Evolutionary conservation across 306 rosid genomes (phyloP), one percentile per base, ranked within the genome.

Genomic region (Corylus heterophylla): DNA sequence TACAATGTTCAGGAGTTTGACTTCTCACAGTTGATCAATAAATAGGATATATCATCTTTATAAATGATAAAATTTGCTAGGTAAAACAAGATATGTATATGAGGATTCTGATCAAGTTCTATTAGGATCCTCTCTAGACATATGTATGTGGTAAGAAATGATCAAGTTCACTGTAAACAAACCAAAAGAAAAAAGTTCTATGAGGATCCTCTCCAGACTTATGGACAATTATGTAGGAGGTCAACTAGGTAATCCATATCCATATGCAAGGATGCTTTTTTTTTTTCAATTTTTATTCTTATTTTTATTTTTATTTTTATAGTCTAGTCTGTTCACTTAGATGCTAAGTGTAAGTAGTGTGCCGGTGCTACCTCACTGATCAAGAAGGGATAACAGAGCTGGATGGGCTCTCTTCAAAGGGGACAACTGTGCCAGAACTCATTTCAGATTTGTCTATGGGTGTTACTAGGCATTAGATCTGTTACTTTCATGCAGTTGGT

Each of bases 381-480:
- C 69, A 27, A 42, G 54, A 69, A 49, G 37, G 61, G 42, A 76
- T 50, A 70, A 70, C 42, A 74, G 54, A 78, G 81, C 50, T 79
- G 44, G 59, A 42, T 74, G 18, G 51, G 27, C 74, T 44, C 22
- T 73, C 74, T 44, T 54, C 4, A 14, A 47, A 8, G 6, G 50
- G 75, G 66, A 56, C 37, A 70, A 44, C 20, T 56, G 25, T 61
- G 17, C 61, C 69, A 59, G 76, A 51, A 50, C 69, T 35, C 62
- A 66, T 14, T 54, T 50, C 37, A 27, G 71, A 52, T 59, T 74
- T 67, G 68, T 62, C 74, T 18, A 22, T 51, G 29, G 45, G 49
- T 61, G 78, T 69, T 77, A 63, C 67, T 74, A 35, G 78, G 63
- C 70, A 29, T 84, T 68, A 16, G 4, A 69, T 73, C 31, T 49